phyloP scores from a whole-genome alignment of 148 eudicot genomes.

The Mesembryanthemum crystallinum region DNA sequence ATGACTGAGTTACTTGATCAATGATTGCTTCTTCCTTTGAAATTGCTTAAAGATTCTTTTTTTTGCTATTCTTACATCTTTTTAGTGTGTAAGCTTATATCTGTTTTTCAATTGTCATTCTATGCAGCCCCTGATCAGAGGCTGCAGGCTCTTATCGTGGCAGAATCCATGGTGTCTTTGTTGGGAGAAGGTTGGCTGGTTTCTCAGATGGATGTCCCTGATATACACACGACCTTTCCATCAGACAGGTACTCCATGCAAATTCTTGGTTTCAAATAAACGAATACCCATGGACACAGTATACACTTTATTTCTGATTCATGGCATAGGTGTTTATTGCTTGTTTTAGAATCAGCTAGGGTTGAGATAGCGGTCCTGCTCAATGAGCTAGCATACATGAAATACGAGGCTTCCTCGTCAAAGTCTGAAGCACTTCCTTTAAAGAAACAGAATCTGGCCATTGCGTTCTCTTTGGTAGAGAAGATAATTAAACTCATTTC shows the following conservation, averaged over 20 bases:
- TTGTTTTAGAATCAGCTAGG: slow-evolving; percentile 86
- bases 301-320: slow-evolving; percentile 19
- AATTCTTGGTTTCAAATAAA: not conserved
- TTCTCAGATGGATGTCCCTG: slow-evolving; percentile 47
- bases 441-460: slow-evolving; percentile 57
- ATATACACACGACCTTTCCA: slow-evolving; percentile 40
- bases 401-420: slow-evolving; percentile 66
- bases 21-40: not conserved
- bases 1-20: not conserved
- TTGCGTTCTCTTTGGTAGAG: slow-evolving; percentile 82
- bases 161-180: slow-evolving; percentile 58
- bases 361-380: slow-evolving; percentile 87
- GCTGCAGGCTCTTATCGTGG: slow-evolving; percentile 75
- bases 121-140: slow-evolving; percentile 74
- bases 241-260: slow-evolving; percentile 50
- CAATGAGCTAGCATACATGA: slow-evolving; percentile 78
- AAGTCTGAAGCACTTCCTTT: slow-evolving; percentile 39
- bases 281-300: slow-evolving; percentile 2
- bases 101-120: slow-evolving; percentile 1
- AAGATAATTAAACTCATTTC: slow-evolving; percentile 71
- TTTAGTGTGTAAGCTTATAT: not conserved
- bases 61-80: not conserved
- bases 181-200: slow-evolving; percentile 80
- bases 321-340: slow-evolving; percentile 68
- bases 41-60: not conserved